phyloP scores from a whole-genome alignment of 2,329 filamentous ascomycete genomes.

The Corynespora cassiicola region DNA sequence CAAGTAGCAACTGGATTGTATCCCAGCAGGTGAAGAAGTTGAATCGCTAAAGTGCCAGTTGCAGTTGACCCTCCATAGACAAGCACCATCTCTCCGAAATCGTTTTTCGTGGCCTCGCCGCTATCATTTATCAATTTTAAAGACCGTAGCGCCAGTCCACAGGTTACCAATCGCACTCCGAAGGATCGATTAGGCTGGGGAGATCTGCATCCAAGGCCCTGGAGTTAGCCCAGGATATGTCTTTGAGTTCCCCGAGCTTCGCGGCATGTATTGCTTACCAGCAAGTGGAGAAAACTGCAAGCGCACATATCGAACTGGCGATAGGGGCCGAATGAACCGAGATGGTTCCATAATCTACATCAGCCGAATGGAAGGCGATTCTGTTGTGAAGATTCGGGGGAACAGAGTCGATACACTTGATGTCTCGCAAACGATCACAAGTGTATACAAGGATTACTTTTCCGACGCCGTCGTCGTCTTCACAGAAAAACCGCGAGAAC shows the following conservation, averaged over 20 bases:
- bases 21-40: slow-evolving; percentile 40
- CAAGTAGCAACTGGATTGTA: slow-evolving; percentile 2
- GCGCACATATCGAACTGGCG: slow-evolving; percentile 52
- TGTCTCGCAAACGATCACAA: no score
- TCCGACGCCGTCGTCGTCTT: no score
- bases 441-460: no score
- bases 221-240: no score
- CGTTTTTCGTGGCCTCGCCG: neutral
- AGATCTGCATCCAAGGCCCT: no score
- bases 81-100: slow-evolving; percentile 44
- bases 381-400: slow-evolving; percentile 55
- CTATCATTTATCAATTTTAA: neutral
- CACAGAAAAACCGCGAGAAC: no score
- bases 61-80: slow-evolving; percentile 18
- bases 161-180: neutral
- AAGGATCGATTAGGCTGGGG: no score
- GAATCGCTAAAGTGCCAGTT: slow-evolving; percentile 3
- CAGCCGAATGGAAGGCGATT: slow-evolving; percentile 51
- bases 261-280: no score
- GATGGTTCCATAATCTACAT: slow-evolving; percentile 45
- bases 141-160: neutral
- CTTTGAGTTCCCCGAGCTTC: no score
- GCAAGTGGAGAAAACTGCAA: no score
- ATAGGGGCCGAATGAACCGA: slow-evolving; percentile 41
- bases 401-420: slow-evolving; percentile 58